phyloP scores from a whole-genome alignment of 177 flowering plant species.

The Vitis hybrid region DNA sequence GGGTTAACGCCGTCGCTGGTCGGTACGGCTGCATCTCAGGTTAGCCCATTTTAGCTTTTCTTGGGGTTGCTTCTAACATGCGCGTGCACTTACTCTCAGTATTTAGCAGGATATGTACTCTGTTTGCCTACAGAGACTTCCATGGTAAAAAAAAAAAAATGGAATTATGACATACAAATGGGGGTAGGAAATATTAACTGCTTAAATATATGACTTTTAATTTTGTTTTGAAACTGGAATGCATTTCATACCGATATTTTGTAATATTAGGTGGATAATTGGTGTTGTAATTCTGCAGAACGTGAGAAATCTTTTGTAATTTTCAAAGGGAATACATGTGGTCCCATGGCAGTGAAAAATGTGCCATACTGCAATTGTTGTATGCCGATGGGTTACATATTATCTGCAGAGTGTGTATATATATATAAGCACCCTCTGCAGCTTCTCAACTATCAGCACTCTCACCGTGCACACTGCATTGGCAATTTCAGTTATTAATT shows the following conservation, averaged over 20 bases:
- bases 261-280: too few relatives aligned
- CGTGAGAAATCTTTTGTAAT: neutral
- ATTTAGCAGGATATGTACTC: neutral
- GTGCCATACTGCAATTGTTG: constrained; percentile 8
- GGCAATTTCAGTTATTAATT: too few relatives aligned
- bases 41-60: constrained; percentile 20
- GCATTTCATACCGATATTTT: too few relatives aligned
- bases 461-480: neutral
- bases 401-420: neutral
- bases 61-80: neutral
- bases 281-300: neutral
- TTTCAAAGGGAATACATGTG: constrained; percentile 8
- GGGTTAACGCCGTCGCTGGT: constrained; percentile 85
- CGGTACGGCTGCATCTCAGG: constrained; percentile 97
- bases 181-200: neutral
- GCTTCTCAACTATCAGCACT: too few relatives aligned
- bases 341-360: constrained; percentile 12
- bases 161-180: neutral
- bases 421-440: too few relatives aligned
- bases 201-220: too few relatives aligned
- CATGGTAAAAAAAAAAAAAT: neutral
- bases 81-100: neutral
- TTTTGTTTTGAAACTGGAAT: too few relatives aligned
- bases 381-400: neutral
- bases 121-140: neutral